phyloP scores from a whole-genome alignment of 2,329 filamentous ascomycete species.

The Colletotrichum sp. region DNA sequence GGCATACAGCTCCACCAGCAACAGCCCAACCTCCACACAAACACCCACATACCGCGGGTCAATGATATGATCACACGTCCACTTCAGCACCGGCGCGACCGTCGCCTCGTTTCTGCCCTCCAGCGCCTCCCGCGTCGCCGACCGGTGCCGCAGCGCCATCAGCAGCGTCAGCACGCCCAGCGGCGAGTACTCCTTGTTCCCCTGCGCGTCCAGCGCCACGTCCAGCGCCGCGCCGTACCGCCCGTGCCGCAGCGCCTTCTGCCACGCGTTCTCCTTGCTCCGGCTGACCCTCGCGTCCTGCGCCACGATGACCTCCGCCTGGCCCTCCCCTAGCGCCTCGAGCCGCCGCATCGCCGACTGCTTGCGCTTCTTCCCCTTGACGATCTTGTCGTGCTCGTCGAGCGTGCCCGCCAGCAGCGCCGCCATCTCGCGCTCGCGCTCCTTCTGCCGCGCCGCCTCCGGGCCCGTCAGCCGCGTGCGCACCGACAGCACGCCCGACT shows the following conservation, averaged over 20 bases:
- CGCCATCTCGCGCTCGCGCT: conserved; percentile 84
- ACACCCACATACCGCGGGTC: conserved; percentile 83
- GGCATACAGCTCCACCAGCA: conserved; percentile 86
- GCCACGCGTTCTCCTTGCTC: conserved; percentile 77
- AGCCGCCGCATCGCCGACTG: conserved; percentile 57
- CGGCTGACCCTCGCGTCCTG: conserved; percentile 64
- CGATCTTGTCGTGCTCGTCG: conserved; percentile 76
- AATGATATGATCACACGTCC: conserved; percentile 80
- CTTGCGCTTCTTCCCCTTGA: conserved; percentile 70
- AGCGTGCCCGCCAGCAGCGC: conserved; percentile 79
- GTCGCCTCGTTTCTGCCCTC: conserved; percentile 80
- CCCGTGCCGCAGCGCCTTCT: conserved; percentile 78
- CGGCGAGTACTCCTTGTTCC: conserved; percentile 51
- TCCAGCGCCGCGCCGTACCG: conserved; percentile 82
- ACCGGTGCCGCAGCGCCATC: conserved; percentile 84
- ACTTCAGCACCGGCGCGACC: conserved; percentile 82
- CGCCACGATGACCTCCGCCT: conserved; percentile 85
- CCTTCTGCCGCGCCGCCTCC: conserved; percentile 76
- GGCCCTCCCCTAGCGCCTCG: conserved; percentile 80
- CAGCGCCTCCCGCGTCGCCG: conserved; percentile 81
- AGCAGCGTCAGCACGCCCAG: conserved; percentile 77
- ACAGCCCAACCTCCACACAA: conserved; percentile 82
- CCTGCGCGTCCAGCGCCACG: conserved; percentile 65
- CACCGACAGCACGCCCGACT: conserved; percentile 89
- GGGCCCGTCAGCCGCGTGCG: conserved; percentile 86